Base-by-base conservation (phyloP, 257 asterid genomes). In the Solanum tacnaense region DNA sequence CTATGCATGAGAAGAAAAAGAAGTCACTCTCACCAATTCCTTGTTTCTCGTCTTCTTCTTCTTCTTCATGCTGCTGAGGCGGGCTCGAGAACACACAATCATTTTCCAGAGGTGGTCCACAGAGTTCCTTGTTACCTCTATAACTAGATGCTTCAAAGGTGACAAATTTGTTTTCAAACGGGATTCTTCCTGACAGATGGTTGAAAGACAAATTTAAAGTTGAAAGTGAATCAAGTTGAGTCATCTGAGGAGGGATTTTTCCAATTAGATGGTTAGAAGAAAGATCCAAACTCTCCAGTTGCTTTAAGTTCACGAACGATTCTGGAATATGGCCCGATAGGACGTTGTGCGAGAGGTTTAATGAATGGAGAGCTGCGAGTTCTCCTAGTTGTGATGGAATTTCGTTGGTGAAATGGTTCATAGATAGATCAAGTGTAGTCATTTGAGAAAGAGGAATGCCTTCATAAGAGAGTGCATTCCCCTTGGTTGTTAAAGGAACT, bases 1-100 rank as follows among this genome's bases (percentile, higher is more conserved):
- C 88, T 52, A 86, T 27, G 35, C 88, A 79, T 6, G 89, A 89
- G 89, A 39, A 86, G 90, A 78, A 88, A 81, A 89, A 81, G 41
- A 79, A 86, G 73, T 84, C 90, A 31, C 88, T 38, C 84, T 84
- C 90, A 27, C 81, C 86, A 79, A 86, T 27, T 29, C 87, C 87
- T 32, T 49, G 36, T 5, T 18, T 16, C 34, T 34, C 90, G 35
- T 76, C 85, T 10, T 79, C 88, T 25, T 86, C 88, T 27, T 88
- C 76, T 35, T 82, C 87, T 67, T 86, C 87, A 70, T 79, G 58
- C 21, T 81, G 87, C 74, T 81, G 78, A 86, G 39, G 88, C 8
- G 41, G 44, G 38, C 46, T 41, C 56, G 31, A 34, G 27, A 52
- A 9, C 20, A n/a, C 25, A 31, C 89, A 82, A 74, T 20, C 44